phyloP scores from a whole-genome alignment of 2,329 filamentous ascomycete genomes.

The Bipolaris cookei region DNA sequence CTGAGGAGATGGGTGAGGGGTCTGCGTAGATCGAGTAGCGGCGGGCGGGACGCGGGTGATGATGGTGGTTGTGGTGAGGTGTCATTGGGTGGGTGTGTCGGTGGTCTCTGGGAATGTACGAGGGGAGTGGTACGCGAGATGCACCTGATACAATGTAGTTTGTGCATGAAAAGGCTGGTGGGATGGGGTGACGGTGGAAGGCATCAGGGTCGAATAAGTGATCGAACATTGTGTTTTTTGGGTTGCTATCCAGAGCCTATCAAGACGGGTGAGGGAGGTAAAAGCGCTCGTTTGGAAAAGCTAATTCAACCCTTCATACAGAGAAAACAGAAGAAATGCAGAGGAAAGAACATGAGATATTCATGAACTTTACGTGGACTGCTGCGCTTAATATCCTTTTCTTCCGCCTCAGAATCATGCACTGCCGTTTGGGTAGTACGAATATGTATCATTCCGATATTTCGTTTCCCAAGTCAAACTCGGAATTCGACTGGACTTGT shows the following conservation, averaged over 20 bases:
- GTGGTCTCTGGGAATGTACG: background rate
- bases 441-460: background rate
- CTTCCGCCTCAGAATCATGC: background rate
- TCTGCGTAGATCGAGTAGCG: background rate
- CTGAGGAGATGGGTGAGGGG: background rate
- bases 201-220: slow-evolving; percentile 4
- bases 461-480: background rate
- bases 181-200: slow-evolving; percentile 6
- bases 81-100: background rate
- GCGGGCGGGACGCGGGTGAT: background rate
- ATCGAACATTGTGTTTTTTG: slow-evolving; percentile 9
- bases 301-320: too few species aligned
- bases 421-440: background rate
- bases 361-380: background rate
- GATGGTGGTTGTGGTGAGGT: slow-evolving; percentile 4
- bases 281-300: background rate
- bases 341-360: background rate
- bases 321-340: background rate
- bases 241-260: background rate
- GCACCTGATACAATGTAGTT: background rate
- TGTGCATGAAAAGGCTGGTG: slow-evolving; percentile 1
- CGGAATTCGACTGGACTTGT: background rate
- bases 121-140: background rate
- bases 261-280: background rate
- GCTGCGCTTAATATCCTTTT: background rate